Base-by-base conservation (phyloP, 2,329 filamentous ascomycete genomes). In the Akanthomyces lecanii region DNA sequence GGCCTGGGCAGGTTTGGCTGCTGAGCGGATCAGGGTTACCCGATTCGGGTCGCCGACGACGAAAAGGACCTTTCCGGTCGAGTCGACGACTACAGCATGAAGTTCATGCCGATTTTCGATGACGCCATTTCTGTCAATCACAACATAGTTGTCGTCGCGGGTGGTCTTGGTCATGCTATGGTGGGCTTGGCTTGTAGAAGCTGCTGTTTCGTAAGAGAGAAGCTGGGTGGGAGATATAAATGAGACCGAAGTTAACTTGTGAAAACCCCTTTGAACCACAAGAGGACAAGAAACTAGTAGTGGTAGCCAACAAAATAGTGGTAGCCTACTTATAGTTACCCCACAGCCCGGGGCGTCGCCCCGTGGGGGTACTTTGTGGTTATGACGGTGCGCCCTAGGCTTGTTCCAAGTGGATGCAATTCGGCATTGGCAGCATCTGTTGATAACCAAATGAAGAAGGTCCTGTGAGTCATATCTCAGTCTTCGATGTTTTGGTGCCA, bases 1-100 rank as follows among this genome's bases (percentile, higher is more conserved):
- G 0, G 78, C 75, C 66, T 81, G 79, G 0, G 72, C 73, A 0
- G 78, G 78, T 60, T 82, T 82, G n/a, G 76, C 76, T 2, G 78
- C 73, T 5, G 80, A 82, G 18, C 79, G 75, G 25, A 72, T 70
- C 4, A 81, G 71, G 0, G 79, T 82, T 12, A 78, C 54, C 3
- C 79, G 73, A 0, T 62, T 65, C 0, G 79, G 75, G 50, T 80
- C 72, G 21, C 80, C 79, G 21, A 78, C 71, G 1, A 70, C 63
- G 63, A 69, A 77, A 23, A 81, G 70, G 2, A 80, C 69, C 1
- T 69, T 70, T 10, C 78, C 77, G 0, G 66, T 67, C 1, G 69
- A 63, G 51, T 81, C 76, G 14, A 75, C 72, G 2, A 81, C 66
- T 7, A 78, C 75, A 18, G 75, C 75, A 65, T 81, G 79, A 23